Evolutionary conservation across 176 grass and related monocot species (phyloP), one percentile per base, ranked within the genome.

Genomic region (Eleusine coracana): DNA sequence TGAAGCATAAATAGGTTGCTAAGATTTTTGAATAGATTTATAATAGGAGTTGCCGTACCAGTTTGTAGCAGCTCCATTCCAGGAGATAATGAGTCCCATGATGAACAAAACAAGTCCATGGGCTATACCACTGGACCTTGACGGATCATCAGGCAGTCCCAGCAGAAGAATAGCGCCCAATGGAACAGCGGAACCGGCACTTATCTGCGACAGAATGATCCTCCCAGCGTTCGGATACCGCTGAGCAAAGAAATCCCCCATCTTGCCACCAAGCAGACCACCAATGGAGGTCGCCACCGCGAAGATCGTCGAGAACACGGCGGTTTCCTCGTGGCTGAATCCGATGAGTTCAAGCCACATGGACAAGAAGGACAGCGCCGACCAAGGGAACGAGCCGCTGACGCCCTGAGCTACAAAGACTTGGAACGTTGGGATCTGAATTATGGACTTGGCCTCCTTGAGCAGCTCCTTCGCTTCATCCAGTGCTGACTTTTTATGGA

Each of bases 271-370:
- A 1, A 92, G 51, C 60, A 92, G 70, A 7, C 79, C 71, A 5
- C 91, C 91, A 17, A 93, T 65, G 67, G 91, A 80, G 64, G 66
- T 78, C 5, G 91, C 84, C 2, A 90, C 56, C 1, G 65, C 3
- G 58, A 90, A 93, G 5, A 64, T 37, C 1, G 75, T 84, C 34
- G 60, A 75, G 64, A 87, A 63, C 41, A 90, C 54, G 34, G 79
- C 84, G 28, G 91, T 93, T 0, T 82, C 63, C 23, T 66, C n/a
- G 73, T 90, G 91, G 75, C 71, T 87, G 81, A 93, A 93, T 3
- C 94, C 94, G 3, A 94, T 70, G 82, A 97, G 91, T 52, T 97
- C 92, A 0, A 97, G 80, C 94, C 87, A 94, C 94, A 97, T 90
- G 0, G 94, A 84, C 9, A 74, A 10, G 73, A 97, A 97, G 4